Conservation (phyloP, 495 filamentous ascomycete species). For the Neurospora sp. region DNA sequence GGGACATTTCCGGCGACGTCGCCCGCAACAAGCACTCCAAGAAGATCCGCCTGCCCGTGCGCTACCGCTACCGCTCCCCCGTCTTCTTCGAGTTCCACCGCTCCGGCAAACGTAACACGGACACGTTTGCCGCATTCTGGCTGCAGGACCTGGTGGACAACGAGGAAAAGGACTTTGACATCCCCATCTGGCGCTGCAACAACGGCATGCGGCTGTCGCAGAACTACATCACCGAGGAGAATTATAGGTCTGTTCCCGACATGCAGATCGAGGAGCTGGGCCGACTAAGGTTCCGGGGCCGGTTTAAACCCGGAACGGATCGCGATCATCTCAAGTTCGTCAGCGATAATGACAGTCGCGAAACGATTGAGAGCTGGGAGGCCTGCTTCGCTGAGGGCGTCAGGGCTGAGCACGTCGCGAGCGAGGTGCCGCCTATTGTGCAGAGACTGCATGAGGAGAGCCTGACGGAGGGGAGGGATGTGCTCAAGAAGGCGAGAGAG, state of each 20-base stretch:
- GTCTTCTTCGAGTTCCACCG: conserved; percentile 78
- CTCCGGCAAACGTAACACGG: conserved; percentile 53
- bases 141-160: conserved; percentile 75
- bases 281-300: conserved; percentile 62
- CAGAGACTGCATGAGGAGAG: conserved; percentile 70
- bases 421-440: conserved; percentile 56
- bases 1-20: conserved; percentile 50
- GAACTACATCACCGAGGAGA: conserved; percentile 77
- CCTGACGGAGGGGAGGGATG: conserved; percentile 64
- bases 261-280: conserved; percentile 63
- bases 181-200: conserved; percentile 80
- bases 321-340: conserved; percentile 76
- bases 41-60: conserved; percentile 70
- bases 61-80: conserved; percentile 78
- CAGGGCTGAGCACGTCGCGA: conserved; percentile 51
- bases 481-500: conserved; percentile 58
- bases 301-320: conserved; percentile 86
- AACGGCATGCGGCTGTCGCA: conserved; percentile 66
- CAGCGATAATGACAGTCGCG: conserved; percentile 76
- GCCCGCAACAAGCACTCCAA: conserved; percentile 31
- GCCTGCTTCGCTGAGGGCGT: conserved; percentile 81
- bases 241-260: conserved; percentile 55
- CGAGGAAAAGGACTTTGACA: conserved; percentile 61
- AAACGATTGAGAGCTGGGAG: conserved; percentile 93
- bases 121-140: conserved; percentile 76